Conservation (phyloP, 1,139 yeast genomes). For the Pichia sorboxylosa region DNA sequence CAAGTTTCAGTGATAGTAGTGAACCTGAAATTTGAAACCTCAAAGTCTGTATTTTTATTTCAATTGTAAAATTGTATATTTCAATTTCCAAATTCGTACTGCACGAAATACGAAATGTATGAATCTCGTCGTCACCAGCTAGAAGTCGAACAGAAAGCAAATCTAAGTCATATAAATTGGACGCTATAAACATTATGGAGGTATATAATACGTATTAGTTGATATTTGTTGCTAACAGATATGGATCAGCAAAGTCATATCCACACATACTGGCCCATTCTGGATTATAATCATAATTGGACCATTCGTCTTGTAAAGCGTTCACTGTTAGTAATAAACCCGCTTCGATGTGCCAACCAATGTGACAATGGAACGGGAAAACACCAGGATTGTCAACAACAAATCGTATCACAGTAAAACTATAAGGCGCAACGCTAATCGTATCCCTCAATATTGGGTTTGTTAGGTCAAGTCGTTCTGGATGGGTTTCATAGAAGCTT, state of each 20-base stretch:
- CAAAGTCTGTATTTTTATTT: too few species aligned
- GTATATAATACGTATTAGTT: too few species aligned
- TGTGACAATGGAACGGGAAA: slow-evolving; percentile 91
- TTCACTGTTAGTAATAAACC: slow-evolving; percentile 35
- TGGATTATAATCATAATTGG: slow-evolving; percentile 2
- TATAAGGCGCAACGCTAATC: slow-evolving; percentile 54
- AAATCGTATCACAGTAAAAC: slow-evolving; percentile 53
- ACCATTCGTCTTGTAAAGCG: slow-evolving; percentile 11
- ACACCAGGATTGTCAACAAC: slow-evolving; percentile 81
- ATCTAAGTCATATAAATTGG: too few species aligned
- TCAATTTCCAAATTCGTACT: too few species aligned
- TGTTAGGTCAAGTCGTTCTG: slow-evolving; percentile 24
- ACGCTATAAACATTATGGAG: too few species aligned
- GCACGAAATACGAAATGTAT: too few species aligned
- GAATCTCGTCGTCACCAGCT: too few species aligned
- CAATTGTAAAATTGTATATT: too few species aligned
- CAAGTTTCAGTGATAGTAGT: not conserved
- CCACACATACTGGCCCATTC: slow-evolving; percentile 12
- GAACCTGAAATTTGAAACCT: not conserved
- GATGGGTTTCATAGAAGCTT: slow-evolving; percentile 29
- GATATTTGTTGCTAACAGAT: too few species aligned
- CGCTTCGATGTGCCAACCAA: slow-evolving; percentile 89
- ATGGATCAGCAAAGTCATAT: slow-evolving; percentile 8
- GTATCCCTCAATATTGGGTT: slow-evolving; percentile 63
- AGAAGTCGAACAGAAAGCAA: too few species aligned